A percentile compares a stretch with the other conserved stretches of the same genome.
Conservation (phyloP, 352 stramenopile genomes). For the Elongisporangium anandrum region DNA sequence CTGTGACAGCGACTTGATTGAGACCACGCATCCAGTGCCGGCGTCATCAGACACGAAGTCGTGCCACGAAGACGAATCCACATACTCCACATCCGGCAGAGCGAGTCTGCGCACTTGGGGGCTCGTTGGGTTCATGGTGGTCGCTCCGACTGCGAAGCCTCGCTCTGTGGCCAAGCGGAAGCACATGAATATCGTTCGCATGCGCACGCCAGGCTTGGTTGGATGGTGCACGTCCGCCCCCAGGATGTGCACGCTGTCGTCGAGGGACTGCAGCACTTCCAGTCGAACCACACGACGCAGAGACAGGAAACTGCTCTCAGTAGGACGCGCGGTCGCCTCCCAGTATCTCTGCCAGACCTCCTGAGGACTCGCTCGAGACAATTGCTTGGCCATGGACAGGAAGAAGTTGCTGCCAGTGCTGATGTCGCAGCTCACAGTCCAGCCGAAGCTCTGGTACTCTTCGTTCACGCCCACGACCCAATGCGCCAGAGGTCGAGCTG, state of each 20-base stretch:
- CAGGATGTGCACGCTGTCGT: conserved; percentile 43
- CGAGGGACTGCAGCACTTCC: conserved; percentile 19
- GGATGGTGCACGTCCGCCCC: conserved; percentile 41
- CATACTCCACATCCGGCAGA: no score
- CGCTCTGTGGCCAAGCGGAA: conserved; percentile 46
- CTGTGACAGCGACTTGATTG: no score
- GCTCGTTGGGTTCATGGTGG: conserved; percentile 50
- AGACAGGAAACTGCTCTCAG: conserved; percentile 8
- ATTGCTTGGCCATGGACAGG: conserved; percentile 46
- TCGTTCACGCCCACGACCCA: no score
- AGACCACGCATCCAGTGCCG: no score
- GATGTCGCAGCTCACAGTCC: conserved; percentile 38
- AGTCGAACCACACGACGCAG: conserved; percentile 23
- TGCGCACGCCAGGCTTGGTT: conserved; percentile 36
- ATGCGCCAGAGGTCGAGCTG: no score
- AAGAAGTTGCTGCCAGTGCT: conserved; percentile 35
- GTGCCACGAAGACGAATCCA: no score
- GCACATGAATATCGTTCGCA: conserved; percentile 38
- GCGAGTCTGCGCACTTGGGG: conserved; percentile 22
- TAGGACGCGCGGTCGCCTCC: conserved; percentile 6
- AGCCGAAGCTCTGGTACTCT: conserved; percentile 31
- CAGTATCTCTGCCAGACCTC: conserved; percentile 37
- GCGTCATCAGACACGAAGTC: no score
- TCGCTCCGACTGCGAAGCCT: conserved; percentile 53
- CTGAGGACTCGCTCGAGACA: conserved; percentile 26